A percentile compares a stretch with the other conserved stretches of the same genome.
Conservation (phyloP, 31 red algal genomes). For the Asparagopsis taxiformis region DNA sequence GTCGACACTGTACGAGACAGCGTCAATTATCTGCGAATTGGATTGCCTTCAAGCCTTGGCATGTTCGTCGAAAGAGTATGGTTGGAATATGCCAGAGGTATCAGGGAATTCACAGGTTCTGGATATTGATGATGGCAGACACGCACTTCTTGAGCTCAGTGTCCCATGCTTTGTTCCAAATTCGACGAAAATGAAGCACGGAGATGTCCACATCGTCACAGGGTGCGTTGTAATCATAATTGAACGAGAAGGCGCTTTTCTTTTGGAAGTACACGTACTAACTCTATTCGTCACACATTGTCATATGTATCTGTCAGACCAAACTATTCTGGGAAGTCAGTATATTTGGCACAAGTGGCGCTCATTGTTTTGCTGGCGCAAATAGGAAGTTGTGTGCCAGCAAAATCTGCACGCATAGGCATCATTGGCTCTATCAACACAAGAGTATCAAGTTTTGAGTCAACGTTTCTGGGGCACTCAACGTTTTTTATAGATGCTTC, state of each 20-base stretch:
- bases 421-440: slow-evolving; percentile 76
- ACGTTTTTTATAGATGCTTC: slow-evolving; percentile 80
- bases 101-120: slow-evolving; percentile 16
- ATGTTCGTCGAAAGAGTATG: slow-evolving; percentile 46
- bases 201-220: slow-evolving; percentile 76
- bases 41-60: slow-evolving; percentile 71
- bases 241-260: too few relatives aligned
- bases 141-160: slow-evolving; percentile 51
- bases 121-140: slow-evolving; percentile 55
- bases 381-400: slow-evolving; percentile 86
- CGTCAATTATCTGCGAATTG: slow-evolving; percentile 41
- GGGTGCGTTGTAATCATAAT: too few relatives aligned
- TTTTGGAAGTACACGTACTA: too few relatives aligned
- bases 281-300: too few relatives aligned
- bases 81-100: slow-evolving; percentile 52
- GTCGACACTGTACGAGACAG: slow-evolving; percentile 12
- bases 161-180: slow-evolving; percentile 63
- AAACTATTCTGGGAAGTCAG: slow-evolving; percentile 96
- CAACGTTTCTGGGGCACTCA: slow-evolving; percentile 49
- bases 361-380: slow-evolving; percentile 86
- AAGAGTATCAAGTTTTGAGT: slow-evolving; percentile 71
- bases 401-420: slow-evolving; percentile 35
- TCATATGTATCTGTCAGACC: too few relatives aligned
- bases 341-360: slow-evolving; percentile 68
- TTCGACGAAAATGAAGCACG: slow-evolving; percentile 38